A percentile compares a stretch with the other conserved stretches of the same genome.
phyloP scores from a whole-genome alignment of 257 asterid genomes.

The Nicotiana sylvestris region DNA sequence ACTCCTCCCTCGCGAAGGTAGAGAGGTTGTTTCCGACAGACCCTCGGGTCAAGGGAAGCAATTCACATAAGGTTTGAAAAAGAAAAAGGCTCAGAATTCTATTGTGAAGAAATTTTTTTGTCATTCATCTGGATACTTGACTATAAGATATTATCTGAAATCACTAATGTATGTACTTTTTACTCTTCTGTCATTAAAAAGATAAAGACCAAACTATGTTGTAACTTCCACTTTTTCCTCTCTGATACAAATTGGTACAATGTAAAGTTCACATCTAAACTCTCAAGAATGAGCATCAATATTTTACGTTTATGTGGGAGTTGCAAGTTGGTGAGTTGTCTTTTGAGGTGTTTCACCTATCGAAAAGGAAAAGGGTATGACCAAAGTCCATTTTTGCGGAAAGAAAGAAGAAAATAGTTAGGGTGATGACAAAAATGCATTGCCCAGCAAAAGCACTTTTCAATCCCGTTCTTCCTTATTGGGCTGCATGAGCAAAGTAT shows the following conservation, averaged over 20 bases:
- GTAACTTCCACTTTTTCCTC: not conserved
- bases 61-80: too few species aligned
- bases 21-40: too few species aligned
- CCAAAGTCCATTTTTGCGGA: not conserved
- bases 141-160: not conserved
- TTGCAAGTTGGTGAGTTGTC: not conserved
- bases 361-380: not conserved
- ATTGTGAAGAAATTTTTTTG: not conserved
- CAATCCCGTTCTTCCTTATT: not conserved
- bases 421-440: not conserved
- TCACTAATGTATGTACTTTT: not conserved
- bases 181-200: not conserved
- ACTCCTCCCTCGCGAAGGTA: too few species aligned
- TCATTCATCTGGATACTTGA: not conserved
- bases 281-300: not conserved
- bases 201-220: not conserved
- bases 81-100: not conserved
- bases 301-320: not conserved
- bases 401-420: not conserved
- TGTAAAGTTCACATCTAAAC: not conserved
- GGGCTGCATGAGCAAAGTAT: not conserved
- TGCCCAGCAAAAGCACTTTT: not conserved
- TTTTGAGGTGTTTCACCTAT: not conserved
- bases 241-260: not conserved
- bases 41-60: too few species aligned